phyloP scores from a whole-genome alignment of 202 grass and related monocot genomes.

The Musa balbisiana region DNA sequence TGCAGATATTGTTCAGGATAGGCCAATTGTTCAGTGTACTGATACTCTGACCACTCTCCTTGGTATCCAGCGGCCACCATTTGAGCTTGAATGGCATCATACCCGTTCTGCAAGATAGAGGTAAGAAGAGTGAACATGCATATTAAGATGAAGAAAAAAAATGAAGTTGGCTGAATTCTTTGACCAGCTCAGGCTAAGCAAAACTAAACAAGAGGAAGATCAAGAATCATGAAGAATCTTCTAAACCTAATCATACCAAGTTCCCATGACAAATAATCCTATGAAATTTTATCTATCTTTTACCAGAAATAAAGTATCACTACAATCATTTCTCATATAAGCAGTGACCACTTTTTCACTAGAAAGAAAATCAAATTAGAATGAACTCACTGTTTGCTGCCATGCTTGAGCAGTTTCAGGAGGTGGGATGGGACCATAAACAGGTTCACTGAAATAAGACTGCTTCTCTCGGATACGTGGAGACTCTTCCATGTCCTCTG shows the following conservation, averaged over 20 bases:
- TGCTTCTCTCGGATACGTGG: conserved; percentile 49
- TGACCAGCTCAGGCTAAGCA: neutral
- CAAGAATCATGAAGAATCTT: neutral
- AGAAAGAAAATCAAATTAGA: neutral
- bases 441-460: conserved; percentile 72
- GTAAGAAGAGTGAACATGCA: neutral
- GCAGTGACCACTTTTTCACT: neutral
- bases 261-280: neutral
- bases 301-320: neutral
- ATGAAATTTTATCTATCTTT: neutral
- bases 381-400: conserved; percentile 65
- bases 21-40: conserved; percentile 53
- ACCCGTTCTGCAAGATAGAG: conserved; percentile 49
- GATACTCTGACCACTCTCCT: conserved; percentile 83
- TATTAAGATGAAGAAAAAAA: neutral
- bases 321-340: neutral
- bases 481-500: conserved; percentile 84
- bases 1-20: conserved; percentile 81
- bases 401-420: conserved; percentile 70
- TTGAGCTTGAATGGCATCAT: conserved; percentile 79
- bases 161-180: neutral
- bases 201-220: neutral
- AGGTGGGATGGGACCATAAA: conserved; percentile 78
- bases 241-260: neutral
- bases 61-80: conserved; percentile 72